Evolutionary conservation across 306 rosid genomes (phyloP).

Genomic region (Ochetophila trinervis): DNA sequence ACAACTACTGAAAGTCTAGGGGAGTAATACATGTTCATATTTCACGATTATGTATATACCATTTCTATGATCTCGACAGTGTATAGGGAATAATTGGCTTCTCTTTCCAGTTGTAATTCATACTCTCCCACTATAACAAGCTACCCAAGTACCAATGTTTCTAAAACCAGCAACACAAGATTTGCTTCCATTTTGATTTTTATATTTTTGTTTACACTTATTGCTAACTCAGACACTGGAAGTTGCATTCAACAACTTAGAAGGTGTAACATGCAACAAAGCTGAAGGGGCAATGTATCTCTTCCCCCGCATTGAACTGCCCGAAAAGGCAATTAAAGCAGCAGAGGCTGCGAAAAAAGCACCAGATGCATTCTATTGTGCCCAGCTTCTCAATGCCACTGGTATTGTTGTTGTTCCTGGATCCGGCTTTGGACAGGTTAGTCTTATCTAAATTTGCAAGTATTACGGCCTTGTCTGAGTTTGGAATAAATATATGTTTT

Average conservation of each 20-base stretch:
- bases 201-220: not conserved
- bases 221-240: slow-evolving; percentile 51
- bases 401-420: slow-evolving; percentile 90
- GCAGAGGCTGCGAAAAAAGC: slow-evolving; percentile 59
- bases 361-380: slow-evolving; percentile 77
- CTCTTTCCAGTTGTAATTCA: not conserved
- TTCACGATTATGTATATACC: no score
- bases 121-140: not conserved
- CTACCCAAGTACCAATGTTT: not conserved
- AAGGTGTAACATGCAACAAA: slow-evolving; percentile 83
- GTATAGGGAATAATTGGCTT: no score
- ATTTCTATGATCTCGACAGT: no score
- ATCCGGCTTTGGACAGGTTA: slow-evolving; percentile 93
- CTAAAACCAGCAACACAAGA: not conserved
- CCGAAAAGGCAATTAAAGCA: slow-evolving; percentile 75
- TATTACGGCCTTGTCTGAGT: not conserved
- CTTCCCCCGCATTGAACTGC: slow-evolving; percentile 61
- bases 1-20: not conserved
- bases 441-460: slow-evolving; percentile 5
- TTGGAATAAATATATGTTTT: not conserved
- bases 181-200: not conserved
- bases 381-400: slow-evolving; percentile 66
- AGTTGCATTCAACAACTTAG: slow-evolving; percentile 67
- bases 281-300: slow-evolving; percentile 95
- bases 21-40: no score